Conservation (phyloP, 768 basidiomycete species). For the Kwoniella shandongensis region DNA sequence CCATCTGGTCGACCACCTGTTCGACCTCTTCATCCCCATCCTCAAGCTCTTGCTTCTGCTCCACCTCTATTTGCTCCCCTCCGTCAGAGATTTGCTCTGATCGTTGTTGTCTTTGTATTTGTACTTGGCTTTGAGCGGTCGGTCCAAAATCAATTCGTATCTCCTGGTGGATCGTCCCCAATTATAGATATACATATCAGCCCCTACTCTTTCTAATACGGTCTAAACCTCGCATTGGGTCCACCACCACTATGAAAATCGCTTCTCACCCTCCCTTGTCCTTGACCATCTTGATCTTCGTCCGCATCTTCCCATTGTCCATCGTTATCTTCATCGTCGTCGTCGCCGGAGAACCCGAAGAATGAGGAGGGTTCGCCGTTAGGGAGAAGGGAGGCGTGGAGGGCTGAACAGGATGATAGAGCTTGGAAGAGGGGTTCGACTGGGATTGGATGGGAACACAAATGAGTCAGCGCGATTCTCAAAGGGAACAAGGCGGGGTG, state of each 20-base stretch:
- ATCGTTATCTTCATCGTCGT: slow-evolving; percentile 32
- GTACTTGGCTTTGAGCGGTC: too few relatives aligned
- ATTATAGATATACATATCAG: slow-evolving; percentile 14
- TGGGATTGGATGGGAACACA: neutral
- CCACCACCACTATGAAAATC: slow-evolving; percentile 49
- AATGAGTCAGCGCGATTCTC: neutral
- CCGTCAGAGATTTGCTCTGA: neutral
- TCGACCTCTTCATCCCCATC: neutral
- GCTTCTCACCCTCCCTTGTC: slow-evolving; percentile 46
- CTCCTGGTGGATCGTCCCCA: too few relatives aligned
- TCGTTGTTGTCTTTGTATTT: too few relatives aligned
- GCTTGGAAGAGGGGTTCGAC: slow-evolving; percentile 44
- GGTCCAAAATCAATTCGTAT: too few relatives aligned
- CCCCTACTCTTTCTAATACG: slow-evolving; percentile 24
- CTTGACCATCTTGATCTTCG: slow-evolving; percentile 18
- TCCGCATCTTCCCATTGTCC: slow-evolving; percentile 30
- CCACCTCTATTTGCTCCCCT: slow-evolving; percentile 21
- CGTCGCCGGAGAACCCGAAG: slow-evolving; percentile 32
- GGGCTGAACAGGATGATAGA: slow-evolving; percentile 41
- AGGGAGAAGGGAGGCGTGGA: slow-evolving; percentile 37
- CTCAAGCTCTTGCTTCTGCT: slow-evolving; percentile 11
- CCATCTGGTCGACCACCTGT: slow-evolving; percentile 26
- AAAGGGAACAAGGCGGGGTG: neutral
- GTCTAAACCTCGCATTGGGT: slow-evolving; percentile 44
- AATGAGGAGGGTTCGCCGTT: slow-evolving; percentile 40